These are phyloP conservation scores for Coriolopsis trogii DNA, from an alignment of 1,284 basidiomycete genomes.

Conservation along the genomic window DNA sequence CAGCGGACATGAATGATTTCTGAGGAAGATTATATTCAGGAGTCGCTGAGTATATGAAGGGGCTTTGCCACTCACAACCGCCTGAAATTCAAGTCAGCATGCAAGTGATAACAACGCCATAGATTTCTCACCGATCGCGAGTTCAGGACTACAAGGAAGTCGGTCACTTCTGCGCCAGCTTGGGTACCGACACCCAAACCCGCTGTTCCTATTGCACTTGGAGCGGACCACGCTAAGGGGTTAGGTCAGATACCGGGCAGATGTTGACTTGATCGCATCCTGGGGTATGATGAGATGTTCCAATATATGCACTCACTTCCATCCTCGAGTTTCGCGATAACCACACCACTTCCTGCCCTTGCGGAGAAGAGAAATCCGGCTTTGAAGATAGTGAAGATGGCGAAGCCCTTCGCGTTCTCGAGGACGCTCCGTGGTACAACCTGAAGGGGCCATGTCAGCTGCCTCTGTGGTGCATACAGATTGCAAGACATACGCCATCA, in stretches of 20 bases:
- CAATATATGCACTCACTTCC: slow-evolving; percentile 62
- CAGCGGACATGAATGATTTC: slow-evolving; percentile 93
- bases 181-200: slow-evolving; percentile 91
- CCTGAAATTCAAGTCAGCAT: slow-evolving; percentile 40
- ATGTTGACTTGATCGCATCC: neutral
- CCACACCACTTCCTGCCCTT: slow-evolving; percentile 87
- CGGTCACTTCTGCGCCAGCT: slow-evolving; percentile 87
- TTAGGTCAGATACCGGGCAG: slow-evolving; percentile 6
- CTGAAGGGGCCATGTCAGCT: slow-evolving; percentile 30
- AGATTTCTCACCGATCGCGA: slow-evolving; percentile 72
- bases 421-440: slow-evolving; percentile 70
- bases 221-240: slow-evolving; percentile 84
- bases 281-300: neutral
- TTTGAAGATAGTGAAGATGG: slow-evolving; percentile 82
- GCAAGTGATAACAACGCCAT: slow-evolving; percentile 29
- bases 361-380: slow-evolving; percentile 80
- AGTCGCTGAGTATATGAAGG: too few relatives aligned
- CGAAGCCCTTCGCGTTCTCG: slow-evolving; percentile 82
- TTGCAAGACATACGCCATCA: slow-evolving; percentile 53
- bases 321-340: slow-evolving; percentile 85
- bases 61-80: slow-evolving; percentile 51
- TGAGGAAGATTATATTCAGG: too few relatives aligned
- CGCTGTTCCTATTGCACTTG: slow-evolving; percentile 94
- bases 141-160: slow-evolving; percentile 94
- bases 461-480: neutral